phyloP scores from a whole-genome alignment of 306 rosid species.

The Urtica urens region DNA sequence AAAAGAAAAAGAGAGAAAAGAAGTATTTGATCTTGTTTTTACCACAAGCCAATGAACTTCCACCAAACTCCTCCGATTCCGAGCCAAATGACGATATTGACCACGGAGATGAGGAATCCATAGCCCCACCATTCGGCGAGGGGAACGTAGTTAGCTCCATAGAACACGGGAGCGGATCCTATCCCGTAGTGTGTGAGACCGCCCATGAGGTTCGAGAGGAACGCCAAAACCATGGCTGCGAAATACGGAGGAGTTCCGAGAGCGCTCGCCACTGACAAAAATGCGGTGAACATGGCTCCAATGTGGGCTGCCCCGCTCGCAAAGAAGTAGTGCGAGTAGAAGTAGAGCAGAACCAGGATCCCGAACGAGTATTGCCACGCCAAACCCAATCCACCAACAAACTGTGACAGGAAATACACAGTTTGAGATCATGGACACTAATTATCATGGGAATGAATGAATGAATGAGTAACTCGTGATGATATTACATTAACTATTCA shows the following conservation, averaged over 20 bases:
- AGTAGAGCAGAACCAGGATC: constrained; percentile 87
- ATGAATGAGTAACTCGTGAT: too few relatives aligned
- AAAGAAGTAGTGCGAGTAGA: constrained; percentile 96
- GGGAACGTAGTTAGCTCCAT: constrained; percentile 92
- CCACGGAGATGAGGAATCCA: constrained; percentile 69
- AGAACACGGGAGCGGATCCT: constrained; percentile 94
- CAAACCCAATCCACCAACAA: constrained; percentile 93
- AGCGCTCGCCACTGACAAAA: constrained; percentile 94
- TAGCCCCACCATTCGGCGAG: constrained; percentile 97
- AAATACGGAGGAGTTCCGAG: constrained; percentile 90
- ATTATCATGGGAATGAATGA: too few relatives aligned
- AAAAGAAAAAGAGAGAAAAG: constrained; percentile 22
- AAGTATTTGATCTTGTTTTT: too few relatives aligned
- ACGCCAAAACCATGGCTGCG: constrained; percentile 79
- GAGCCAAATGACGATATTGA: constrained; percentile 87
- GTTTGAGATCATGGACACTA: too few relatives aligned
- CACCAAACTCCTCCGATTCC: constrained; percentile 91
- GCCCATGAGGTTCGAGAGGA: constrained; percentile 97
- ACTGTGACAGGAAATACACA: constrained; percentile 35
- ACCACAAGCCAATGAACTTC: constrained; percentile 90
- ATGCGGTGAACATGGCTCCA: constrained; percentile 99
- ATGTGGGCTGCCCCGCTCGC: constrained; percentile 99
- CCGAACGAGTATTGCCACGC: constrained; percentile 94
- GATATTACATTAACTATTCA: too few relatives aligned
- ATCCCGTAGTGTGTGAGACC: constrained; percentile 98